A percentile compares a stretch with the other conserved stretches of the same genome.
These are phyloP conservation scores for Scenedesmus sp. DNA, from an alignment of 163 green algal species.

Conservation along the genomic window DNA sequence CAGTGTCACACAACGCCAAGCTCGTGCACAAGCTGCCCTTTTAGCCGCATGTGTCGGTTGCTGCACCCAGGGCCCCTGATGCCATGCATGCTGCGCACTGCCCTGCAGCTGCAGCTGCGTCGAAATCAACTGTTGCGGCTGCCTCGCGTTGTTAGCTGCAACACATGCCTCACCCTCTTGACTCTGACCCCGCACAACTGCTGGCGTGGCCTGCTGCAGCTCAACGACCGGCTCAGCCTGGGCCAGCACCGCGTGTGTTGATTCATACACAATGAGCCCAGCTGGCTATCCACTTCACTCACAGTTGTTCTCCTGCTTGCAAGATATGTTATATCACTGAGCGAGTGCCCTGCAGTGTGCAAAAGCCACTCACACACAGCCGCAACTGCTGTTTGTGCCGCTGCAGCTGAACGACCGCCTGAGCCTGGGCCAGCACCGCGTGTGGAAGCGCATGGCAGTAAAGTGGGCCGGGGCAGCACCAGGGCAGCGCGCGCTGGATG, in stretches of 20 bases:
- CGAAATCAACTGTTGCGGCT: too few relatives aligned
- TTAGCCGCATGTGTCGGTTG: too few relatives aligned
- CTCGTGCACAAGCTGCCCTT: too few relatives aligned
- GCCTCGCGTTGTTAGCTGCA: too few relatives aligned
- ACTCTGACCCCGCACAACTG: background rate
- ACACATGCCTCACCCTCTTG: too few relatives aligned
- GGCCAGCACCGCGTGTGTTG: slow-evolving; percentile 92
- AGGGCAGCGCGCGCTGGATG: slow-evolving; percentile 83
- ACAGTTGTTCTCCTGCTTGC: background rate
- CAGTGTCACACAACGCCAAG: too few relatives aligned
- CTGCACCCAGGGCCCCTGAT: too few relatives aligned
- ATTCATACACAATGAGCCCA: too few relatives aligned
- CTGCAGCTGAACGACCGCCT: slow-evolving; percentile 93
- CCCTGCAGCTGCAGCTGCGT: too few relatives aligned
- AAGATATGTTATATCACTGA: background rate
- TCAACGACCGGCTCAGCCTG: slow-evolving; percentile 95
- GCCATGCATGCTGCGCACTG: too few relatives aligned
- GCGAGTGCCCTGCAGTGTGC: background rate
- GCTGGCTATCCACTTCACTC: background rate
- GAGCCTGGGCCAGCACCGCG: slow-evolving; percentile 92
- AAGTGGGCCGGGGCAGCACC: slow-evolving; percentile 80
- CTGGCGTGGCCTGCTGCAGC: slow-evolving; percentile 60
- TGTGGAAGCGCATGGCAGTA: slow-evolving; percentile 97
- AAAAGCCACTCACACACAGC: background rate
- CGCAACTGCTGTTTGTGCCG: background rate